These are phyloP conservation scores for Radiomyces spectabilis DNA, from an alignment of 192 early-diverging fungal species.

Conservation along the genomic window DNA sequence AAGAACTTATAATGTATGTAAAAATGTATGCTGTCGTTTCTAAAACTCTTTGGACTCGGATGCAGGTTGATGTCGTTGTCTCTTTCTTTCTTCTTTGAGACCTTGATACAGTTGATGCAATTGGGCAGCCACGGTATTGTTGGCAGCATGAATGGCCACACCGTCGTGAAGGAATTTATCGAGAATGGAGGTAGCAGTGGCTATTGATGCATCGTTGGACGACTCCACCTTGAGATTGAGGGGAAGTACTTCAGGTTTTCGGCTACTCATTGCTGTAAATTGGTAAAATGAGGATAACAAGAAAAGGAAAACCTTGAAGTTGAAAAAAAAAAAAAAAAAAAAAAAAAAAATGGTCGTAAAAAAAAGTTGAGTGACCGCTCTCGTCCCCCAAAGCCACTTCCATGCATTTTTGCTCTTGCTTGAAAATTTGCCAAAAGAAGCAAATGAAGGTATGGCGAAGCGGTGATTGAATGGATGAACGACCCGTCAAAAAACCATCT, in stretches of 20 bases:
- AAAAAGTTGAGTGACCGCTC: not conserved
- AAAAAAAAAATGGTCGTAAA: slow-evolving; percentile 1
- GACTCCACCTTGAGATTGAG: slow-evolving; percentile 18
- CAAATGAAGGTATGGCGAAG: too few species aligned
- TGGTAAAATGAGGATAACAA: not conserved
- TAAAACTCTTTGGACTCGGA: not conserved
- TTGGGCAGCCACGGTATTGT: slow-evolving; percentile 28
- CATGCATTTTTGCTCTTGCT: too few species aligned
- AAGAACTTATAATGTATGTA: not conserved
- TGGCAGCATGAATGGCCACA: slow-evolving; percentile 29
- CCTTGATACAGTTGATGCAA: slow-evolving; percentile 24
- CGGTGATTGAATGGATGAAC: too few species aligned
- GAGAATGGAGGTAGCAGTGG: slow-evolving; percentile 14
- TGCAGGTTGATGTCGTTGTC: too few species aligned
- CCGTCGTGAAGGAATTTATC: slow-evolving; percentile 29
- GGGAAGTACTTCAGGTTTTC: slow-evolving; percentile 10
- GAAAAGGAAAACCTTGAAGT: too few species aligned
- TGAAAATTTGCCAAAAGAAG: too few species aligned
- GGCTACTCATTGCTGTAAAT: slow-evolving; percentile 1
- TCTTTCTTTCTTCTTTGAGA: slow-evolving; percentile 23
- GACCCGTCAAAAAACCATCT: too few species aligned
- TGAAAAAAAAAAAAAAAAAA: slow-evolving; percentile 1
- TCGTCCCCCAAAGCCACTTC: too few species aligned
- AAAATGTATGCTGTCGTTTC: not conserved
- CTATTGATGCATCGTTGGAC: slow-evolving; percentile 8